Evolutionary conservation across 139 green algal genomes (phyloP).

Genomic region (Tetradesmus lagerheimii): DNA sequence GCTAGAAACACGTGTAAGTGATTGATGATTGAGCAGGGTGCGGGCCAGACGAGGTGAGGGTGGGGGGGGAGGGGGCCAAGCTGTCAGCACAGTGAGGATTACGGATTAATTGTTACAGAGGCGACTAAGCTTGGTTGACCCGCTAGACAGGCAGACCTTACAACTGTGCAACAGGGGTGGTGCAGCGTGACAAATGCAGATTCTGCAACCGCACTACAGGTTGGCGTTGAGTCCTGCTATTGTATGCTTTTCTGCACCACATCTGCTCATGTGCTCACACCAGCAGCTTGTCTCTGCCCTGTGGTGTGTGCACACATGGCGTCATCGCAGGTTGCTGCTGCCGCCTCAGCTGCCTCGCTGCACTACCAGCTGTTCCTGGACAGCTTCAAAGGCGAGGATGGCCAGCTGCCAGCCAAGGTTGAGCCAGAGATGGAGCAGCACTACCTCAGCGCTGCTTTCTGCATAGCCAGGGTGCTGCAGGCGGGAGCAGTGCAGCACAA

Average conservation of each 20-base stretch:
- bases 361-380: slow-evolving; percentile 61
- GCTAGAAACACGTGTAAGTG: too few species aligned
- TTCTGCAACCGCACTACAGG: too few species aligned
- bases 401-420: slow-evolving; percentile 36
- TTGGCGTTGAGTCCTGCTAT: too few species aligned
- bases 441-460: slow-evolving; percentile 64
- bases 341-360: slow-evolving; percentile 26
- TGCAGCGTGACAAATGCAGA: background rate
- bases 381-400: slow-evolving; percentile 50
- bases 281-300: background rate
- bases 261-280: background rate
- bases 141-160: background rate
- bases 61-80: too few species aligned
- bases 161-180: background rate
- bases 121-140: too few species aligned
- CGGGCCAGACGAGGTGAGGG: too few species aligned
- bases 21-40: too few species aligned
- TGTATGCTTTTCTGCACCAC: too few species aligned
- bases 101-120: too few species aligned
- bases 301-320: too few species aligned
- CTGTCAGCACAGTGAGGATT: too few species aligned
- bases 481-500: slow-evolving; percentile 2
- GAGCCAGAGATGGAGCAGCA: slow-evolving; percentile 59
- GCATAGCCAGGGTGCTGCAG: slow-evolving; percentile 62
- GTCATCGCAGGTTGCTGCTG: slow-evolving; percentile 28